phyloP scores from a whole-genome alignment of 305 asterid genomes.

The Ilex paraguariensis region DNA sequence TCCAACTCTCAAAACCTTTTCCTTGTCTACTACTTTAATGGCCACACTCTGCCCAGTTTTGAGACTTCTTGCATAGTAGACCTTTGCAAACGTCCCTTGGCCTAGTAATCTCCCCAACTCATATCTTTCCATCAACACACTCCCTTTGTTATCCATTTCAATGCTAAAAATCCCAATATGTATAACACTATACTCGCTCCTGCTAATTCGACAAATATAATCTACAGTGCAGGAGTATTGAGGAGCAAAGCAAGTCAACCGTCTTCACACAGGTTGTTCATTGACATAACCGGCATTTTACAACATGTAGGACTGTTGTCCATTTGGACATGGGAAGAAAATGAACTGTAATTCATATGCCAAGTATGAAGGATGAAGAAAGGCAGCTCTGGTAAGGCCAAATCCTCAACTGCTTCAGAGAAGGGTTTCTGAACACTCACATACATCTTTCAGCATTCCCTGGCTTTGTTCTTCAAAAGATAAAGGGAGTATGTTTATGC shows the following conservation, averaged over 20 bases:
- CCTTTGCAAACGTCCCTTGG: slow-evolving; percentile 57
- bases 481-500: background rate
- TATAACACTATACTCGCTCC: slow-evolving; percentile 8
- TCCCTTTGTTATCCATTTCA: slow-evolving; percentile 32
- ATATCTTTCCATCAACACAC: slow-evolving; percentile 38
- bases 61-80: slow-evolving; percentile 36
- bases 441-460: slow-evolving; percentile 27
- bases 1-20: slow-evolving; percentile 29
- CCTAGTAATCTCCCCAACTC: slow-evolving; percentile 56
- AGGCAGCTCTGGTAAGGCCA: slow-evolving; percentile 13
- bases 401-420: slow-evolving; percentile 15
- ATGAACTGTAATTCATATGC: slow-evolving; percentile 7
- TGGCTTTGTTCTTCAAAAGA: slow-evolving; percentile 9
- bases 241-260: slow-evolving; percentile 20
- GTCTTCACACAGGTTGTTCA: slow-evolving; percentile 19
- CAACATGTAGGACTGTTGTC: slow-evolving; percentile 8
- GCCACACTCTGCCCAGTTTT: slow-evolving; percentile 48
- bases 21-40: slow-evolving; percentile 50
- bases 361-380: slow-evolving; percentile 17
- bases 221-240: background rate
- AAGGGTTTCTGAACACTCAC: slow-evolving; percentile 12
- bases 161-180: slow-evolving; percentile 14
- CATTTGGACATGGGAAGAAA: slow-evolving; percentile 10
- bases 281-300: slow-evolving; percentile 1
- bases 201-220: background rate